These are phyloP conservation scores for Suhomyces terraborum DNA, from an alignment of 1,139 yeast genomes.

Conservation along the genomic window DNA sequence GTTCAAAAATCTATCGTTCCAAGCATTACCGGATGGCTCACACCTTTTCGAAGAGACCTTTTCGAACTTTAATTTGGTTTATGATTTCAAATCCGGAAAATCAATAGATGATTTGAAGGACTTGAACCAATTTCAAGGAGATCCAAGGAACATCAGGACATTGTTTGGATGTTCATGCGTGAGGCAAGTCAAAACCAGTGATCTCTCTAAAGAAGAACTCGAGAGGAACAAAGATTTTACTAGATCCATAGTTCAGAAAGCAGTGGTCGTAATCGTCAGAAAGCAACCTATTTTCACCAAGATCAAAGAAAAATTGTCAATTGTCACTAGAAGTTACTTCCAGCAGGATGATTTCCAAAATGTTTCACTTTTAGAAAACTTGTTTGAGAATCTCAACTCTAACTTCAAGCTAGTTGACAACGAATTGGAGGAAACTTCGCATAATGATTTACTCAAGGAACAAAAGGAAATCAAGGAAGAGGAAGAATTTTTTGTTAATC, in stretches of 20 bases:
- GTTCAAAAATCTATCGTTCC: conserved; percentile 93
- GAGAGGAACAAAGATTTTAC: conserved; percentile 69
- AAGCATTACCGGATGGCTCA: conserved; percentile 94
- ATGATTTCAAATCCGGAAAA: conserved; percentile 55
- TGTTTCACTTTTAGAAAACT: conserved; percentile 61
- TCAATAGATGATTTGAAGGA: conserved; percentile 49
- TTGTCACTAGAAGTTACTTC: conserved; percentile 85
- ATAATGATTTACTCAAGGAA: conserved; percentile 8
- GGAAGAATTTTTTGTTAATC: conserved; percentile 66
- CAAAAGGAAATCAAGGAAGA: conserved; percentile 27
- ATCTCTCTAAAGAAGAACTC: conserved; percentile 49
- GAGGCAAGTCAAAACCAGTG: conserved; percentile 71
- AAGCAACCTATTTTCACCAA: conserved; percentile 83
- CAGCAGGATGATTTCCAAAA: conserved; percentile 78
- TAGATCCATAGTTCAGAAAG: conserved; percentile 87
- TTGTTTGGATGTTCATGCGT: conserved; percentile 93
- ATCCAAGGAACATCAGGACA: conserved; percentile 61
- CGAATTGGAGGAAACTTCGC: conserved; percentile 18
- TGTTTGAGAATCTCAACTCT: conserved; percentile 70
- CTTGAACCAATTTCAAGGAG: conserved; percentile 45
- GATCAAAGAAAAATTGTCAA: conserved; percentile 84
- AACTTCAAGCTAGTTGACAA: conserved; percentile 31
- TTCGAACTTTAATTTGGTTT: conserved; percentile 84
- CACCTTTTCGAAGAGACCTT: conserved; percentile 91
- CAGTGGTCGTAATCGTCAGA: conserved; percentile 82